Percentiles rank a stretch among this genome's conserved stretches.
phyloP scores from a whole-genome alignment of 345 rosid genomes.

The Citrus trifoliata region DNA sequence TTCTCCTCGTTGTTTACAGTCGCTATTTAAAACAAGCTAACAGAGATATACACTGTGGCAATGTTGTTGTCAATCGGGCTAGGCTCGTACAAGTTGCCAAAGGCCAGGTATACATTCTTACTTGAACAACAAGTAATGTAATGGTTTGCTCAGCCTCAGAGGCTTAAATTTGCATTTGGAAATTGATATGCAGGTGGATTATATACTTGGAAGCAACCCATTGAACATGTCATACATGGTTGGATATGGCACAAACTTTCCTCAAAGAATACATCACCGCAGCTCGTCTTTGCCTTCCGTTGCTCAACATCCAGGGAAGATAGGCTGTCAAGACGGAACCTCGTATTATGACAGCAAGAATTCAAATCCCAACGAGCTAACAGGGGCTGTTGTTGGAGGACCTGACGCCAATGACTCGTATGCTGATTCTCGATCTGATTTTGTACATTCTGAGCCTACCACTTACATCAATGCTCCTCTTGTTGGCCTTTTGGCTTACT shows the following conservation, averaged over 20 bases:
- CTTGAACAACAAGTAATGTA: not conserved
- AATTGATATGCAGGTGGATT: slow-evolving; percentile 51
- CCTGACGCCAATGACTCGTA: slow-evolving; percentile 59
- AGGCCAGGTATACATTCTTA: slow-evolving; percentile 38
- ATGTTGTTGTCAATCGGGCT: slow-evolving; percentile 15
- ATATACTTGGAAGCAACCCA: slow-evolving; percentile 83
- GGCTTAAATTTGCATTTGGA: not conserved
- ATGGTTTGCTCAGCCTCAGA: too few relatives aligned
- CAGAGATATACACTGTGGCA: slow-evolving; percentile 35
- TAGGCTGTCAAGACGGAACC: slow-evolving; percentile 53
- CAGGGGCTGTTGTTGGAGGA: slow-evolving; percentile 80
- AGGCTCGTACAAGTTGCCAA: slow-evolving; percentile 35
- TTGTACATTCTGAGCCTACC: slow-evolving; percentile 52
- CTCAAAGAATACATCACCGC: slow-evolving; percentile 70
- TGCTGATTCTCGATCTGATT: slow-evolving; percentile 47
- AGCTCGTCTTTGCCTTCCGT: slow-evolving; percentile 65
- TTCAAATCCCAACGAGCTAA: slow-evolving; percentile 58
- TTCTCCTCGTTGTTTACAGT: slow-evolving; percentile 45
- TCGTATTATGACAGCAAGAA: slow-evolving; percentile 32
- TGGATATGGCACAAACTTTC: slow-evolving; percentile 62
- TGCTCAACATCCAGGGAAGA: slow-evolving; percentile 28
- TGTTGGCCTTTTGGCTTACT: slow-evolving; percentile 63
- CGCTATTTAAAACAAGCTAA: slow-evolving; percentile 18
- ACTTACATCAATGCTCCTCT: slow-evolving; percentile 61
- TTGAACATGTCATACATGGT: slow-evolving; percentile 80